Evolutionary conservation across 140 eudicot genomes (phyloP), one percentile per base, ranked within the genome.

Genomic region (Flaveria floridana): DNA sequence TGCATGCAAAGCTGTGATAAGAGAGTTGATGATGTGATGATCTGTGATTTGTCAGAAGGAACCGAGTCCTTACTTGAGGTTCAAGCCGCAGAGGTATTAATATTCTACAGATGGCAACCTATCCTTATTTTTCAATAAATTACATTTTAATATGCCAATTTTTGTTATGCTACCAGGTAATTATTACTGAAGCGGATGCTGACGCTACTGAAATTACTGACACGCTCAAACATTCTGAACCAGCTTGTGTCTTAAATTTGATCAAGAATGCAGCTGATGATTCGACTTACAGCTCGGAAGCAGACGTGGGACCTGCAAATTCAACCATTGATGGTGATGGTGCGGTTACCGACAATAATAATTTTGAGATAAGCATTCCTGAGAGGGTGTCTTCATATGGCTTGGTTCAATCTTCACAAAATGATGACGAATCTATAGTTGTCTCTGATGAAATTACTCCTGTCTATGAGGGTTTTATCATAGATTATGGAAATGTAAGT

Each of bases 391-490:
- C 88, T 70, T 56, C 83, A 18, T 55, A 67, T 16, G 56, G 8
- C 28, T 63, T 85, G 14, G 73, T 62, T 78, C 65, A 19, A 21
- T 82, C 83, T 56, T 78, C 83, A 47, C 77, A 62, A 47, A 72
- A 51, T 42, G 76, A 80, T 76, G 86, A 79, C 65, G 81, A 68
- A 78, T 70, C 72, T 42, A 53, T 71, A 44, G 37, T 39, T 71
- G 88, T 66, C 16, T 75, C 87, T 37, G 89, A 88, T 76, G 83
- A 85, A 73, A 68, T 73, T 57, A 69, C 81, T 80, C 97, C 99
- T 2, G 87, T 80, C 73, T 82, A 82, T 55, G 99, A 91, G 82
- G 82, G 90, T 28, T 91, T 95, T 75, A 63, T 74, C 61, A 74
- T 86, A 57, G 82, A 76, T 20, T 78, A 80, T 34, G 89, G 74